phyloP scores from a whole-genome alignment of 805 yeast genomes.

The Nakazawaea molendinolei region DNA sequence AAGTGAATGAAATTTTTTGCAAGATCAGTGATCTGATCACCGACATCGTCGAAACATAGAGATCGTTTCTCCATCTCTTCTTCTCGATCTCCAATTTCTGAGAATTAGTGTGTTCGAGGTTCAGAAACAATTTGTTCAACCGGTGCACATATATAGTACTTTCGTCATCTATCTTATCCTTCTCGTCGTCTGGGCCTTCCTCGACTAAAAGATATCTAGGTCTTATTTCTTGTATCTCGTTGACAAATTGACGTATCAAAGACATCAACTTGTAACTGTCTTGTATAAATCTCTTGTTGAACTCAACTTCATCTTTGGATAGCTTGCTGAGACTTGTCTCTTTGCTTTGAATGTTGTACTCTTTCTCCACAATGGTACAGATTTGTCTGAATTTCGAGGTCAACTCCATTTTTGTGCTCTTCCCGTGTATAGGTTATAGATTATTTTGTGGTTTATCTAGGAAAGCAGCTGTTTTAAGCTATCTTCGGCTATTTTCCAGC shows the following conservation, averaged over 20 bases:
- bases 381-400: slow-evolving; percentile 44
- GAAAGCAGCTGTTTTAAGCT: no score
- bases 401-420: slow-evolving; percentile 34
- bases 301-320: slow-evolving; percentile 1
- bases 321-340: slow-evolving; percentile 6
- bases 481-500: no score
- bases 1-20: slow-evolving; percentile 37
- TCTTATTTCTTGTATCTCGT: slow-evolving; percentile 19
- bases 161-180: slow-evolving; percentile 51
- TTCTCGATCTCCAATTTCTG: slow-evolving; percentile 28
- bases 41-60: slow-evolving; percentile 22
- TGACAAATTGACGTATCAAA: slow-evolving; percentile 2
- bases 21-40: slow-evolving; percentile 42
- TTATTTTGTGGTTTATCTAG: background rate
- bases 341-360: slow-evolving; percentile 13
- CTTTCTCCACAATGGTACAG: slow-evolving; percentile 35
- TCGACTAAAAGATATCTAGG: slow-evolving; percentile 22
- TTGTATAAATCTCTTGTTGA: slow-evolving; percentile 6
- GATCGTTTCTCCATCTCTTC: slow-evolving; percentile 6
- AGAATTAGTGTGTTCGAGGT: slow-evolving; percentile 44
- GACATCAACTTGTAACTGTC: slow-evolving; percentile 6
- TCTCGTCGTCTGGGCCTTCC: slow-evolving; percentile 31
- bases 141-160: slow-evolving; percentile 45
- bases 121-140: slow-evolving; percentile 42
- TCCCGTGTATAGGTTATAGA: no score